Conservation (phyloP, 1,284 basidiomycete genomes). For the Apiotrichum laibachii region DNA sequence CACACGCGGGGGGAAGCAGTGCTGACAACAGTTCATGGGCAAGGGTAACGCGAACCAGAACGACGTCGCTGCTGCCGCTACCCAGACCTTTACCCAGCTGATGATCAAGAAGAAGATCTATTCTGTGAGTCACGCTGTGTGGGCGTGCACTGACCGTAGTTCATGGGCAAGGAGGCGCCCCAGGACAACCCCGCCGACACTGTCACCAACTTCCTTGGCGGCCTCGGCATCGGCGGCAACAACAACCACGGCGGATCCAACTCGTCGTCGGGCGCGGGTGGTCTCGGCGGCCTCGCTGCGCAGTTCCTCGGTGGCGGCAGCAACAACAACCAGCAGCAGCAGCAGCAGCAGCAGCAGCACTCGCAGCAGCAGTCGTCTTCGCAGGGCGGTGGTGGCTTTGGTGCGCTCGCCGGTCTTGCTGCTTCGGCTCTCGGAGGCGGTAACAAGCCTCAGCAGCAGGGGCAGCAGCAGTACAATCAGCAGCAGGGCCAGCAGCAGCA, state of each 20-base stretch:
- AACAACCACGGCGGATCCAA: not conserved
- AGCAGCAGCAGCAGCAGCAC: constrained; percentile 4
- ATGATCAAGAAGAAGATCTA: constrained; percentile 18
- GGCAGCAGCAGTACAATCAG: not conserved
- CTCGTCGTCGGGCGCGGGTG: not conserved
- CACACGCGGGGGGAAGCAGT: not conserved
- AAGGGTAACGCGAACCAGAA: constrained; percentile 8
- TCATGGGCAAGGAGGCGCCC: constrained; percentile 14
- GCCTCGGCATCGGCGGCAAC: constrained; percentile 5
- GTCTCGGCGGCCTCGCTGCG: constrained; percentile 1
- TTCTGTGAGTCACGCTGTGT: constrained; percentile 1
- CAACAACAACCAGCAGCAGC: constrained; percentile 8
- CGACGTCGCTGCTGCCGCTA: constrained; percentile 11
- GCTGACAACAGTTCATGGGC: constrained; percentile 9
- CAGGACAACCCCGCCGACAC: constrained; percentile 4
- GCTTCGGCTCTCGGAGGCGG: not conserved
- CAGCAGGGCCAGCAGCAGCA: not conserved
- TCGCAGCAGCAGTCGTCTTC: not conserved
- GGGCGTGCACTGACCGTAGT: not conserved
- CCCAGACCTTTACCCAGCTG: constrained; percentile 13
- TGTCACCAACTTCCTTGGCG: constrained; percentile 4
- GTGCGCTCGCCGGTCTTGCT: constrained; percentile 5
- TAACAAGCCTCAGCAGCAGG: not conserved
- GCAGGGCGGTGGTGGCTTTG: constrained; percentile 1
- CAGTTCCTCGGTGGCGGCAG: constrained; percentile 8